Base-by-base conservation (phyloP, 257 asterid genomes). In the Plantago major region DNA sequence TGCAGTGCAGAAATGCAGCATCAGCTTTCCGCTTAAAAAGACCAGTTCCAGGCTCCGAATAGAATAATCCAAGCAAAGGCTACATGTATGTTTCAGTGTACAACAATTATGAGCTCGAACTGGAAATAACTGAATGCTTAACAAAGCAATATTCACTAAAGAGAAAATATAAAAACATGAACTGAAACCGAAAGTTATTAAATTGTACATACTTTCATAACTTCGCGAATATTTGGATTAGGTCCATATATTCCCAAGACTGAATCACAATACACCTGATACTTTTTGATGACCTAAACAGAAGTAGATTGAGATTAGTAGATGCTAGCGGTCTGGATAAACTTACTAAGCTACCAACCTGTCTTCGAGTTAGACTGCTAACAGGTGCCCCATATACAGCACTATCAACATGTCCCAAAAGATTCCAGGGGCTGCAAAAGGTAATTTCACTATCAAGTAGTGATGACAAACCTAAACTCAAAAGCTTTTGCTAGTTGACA, bases 1-100 rank as follows among this genome's bases (percentile, higher is more conserved):
- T 76, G 83, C 90, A 81, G 71, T 64, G 63, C 63, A 64, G 61
- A 62, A 86, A 81, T 66, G 95, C 93, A 64, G 90, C 79, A 71
- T 92, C 97, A 60, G 79, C 97, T 73, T 81, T 84, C 73, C 95
- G 98, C 76, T 92, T 92, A 95, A 95, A 86, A 49, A 67, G 51
- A 73, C 83, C 82, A 67, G 80, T 86, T 75, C 96, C 81, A 49
- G 97, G 95, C 76, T 79, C 90, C 37, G 85, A 62, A 68, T 84
- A 84, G 73, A 89, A 89, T 56, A 92, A 81, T 33, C 87, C 83
- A 28, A 86, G 88, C 85, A 89, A 68, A 72, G 98, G 98, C 98
- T 89, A 84, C 81, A 78, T 10, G 44, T 12, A 65, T 11, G 19
- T 64, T 69, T 66, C 69, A 26, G 60, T 11, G 50, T 15, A 48